These are phyloP conservation scores for Diaporthe batatas DNA, from an alignment of 2,329 filamentous ascomycete genomes.

Conservation along the genomic window DNA sequence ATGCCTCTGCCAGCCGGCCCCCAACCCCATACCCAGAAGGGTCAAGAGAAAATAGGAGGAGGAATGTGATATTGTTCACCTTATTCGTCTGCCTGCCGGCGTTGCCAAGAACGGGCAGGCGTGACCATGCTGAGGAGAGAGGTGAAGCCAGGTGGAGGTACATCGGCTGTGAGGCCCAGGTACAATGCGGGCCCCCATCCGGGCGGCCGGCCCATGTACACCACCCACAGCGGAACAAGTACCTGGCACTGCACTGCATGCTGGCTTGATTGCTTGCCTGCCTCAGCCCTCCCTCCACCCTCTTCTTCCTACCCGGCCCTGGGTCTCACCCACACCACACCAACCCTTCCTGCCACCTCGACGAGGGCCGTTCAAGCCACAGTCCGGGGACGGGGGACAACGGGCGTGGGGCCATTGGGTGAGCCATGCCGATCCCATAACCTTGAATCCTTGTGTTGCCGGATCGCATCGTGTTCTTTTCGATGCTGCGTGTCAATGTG, in stretches of 20 bases:
- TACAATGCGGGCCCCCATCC: constrained; percentile 20
- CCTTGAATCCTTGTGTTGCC: constrained; percentile 29
- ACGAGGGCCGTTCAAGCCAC: constrained; percentile 8
- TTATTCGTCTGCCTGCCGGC: not conserved
- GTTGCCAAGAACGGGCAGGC: not conserved
- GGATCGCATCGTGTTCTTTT: not conserved
- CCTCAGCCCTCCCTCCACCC: not conserved
- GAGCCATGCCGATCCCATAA: constrained; percentile 2
- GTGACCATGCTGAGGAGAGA: not conserved
- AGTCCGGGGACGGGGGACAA: constrained; percentile 18
- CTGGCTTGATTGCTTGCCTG: not conserved
- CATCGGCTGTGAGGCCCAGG: not conserved
- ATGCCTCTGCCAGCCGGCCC: not conserved
- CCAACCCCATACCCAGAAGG: not conserved
- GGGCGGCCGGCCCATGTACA: constrained; percentile 20
- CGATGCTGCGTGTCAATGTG: not conserved
- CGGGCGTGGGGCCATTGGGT: not conserved
- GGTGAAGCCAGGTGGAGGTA: not conserved
- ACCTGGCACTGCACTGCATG: not conserved
- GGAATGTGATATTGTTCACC: not conserved
- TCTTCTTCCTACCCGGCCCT: not conserved
- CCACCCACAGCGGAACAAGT: constrained; percentile 15
- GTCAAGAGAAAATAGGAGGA: not conserved
- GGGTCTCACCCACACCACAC: not conserved
- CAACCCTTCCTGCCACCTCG: not conserved